These are phyloP conservation scores for Cladobotryum mycophilum DNA, from an alignment of 2,329 filamentous ascomycete species.

Conservation along the genomic window DNA sequence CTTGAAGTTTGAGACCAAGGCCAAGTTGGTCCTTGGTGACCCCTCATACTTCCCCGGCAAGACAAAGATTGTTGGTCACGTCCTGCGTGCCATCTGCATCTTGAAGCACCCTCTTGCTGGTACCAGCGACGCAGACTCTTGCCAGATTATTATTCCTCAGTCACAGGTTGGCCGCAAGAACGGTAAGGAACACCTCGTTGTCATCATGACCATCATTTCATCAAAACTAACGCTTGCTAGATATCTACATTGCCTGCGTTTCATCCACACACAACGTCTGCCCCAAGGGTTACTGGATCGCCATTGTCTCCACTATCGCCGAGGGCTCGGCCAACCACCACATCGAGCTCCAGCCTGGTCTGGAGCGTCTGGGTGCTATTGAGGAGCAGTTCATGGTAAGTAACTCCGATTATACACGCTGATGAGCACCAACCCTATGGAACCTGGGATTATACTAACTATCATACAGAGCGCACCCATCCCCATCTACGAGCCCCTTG, in stretches of 20 bases:
- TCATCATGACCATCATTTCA: neutral
- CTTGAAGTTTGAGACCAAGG: slow-evolving; percentile 95
- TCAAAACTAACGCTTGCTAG: slow-evolving; percentile 34
- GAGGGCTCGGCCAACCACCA: slow-evolving; percentile 91
- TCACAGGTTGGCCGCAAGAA: slow-evolving; percentile 96
- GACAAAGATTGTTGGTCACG: slow-evolving; percentile 78
- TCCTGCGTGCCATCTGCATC: slow-evolving; percentile 95
- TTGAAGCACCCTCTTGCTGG: slow-evolving; percentile 89
- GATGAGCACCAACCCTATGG: no score
- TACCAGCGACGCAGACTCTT: slow-evolving; percentile 82
- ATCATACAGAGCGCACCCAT: slow-evolving; percentile 63
- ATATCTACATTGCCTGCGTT: slow-evolving; percentile 95
- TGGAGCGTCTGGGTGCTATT: slow-evolving; percentile 85
- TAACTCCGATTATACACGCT: no score
- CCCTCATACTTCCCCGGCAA: slow-evolving; percentile 94
- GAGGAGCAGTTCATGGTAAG: slow-evolving; percentile 93
- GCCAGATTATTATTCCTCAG: slow-evolving; percentile 95
- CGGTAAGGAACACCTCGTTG: slow-evolving; percentile 49
- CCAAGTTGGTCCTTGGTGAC: slow-evolving; percentile 91
- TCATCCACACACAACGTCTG: slow-evolving; percentile 96
- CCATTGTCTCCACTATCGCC: slow-evolving; percentile 95
- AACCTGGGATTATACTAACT: neutral
- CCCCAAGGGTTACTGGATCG: slow-evolving; percentile 98
- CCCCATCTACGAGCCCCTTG: slow-evolving; percentile 85
- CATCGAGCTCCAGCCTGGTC: slow-evolving; percentile 84